These are phyloP conservation scores for Exobasidium cylindrosporum DNA, from an alignment of 1,284 basidiomycete species.

Conservation along the genomic window DNA sequence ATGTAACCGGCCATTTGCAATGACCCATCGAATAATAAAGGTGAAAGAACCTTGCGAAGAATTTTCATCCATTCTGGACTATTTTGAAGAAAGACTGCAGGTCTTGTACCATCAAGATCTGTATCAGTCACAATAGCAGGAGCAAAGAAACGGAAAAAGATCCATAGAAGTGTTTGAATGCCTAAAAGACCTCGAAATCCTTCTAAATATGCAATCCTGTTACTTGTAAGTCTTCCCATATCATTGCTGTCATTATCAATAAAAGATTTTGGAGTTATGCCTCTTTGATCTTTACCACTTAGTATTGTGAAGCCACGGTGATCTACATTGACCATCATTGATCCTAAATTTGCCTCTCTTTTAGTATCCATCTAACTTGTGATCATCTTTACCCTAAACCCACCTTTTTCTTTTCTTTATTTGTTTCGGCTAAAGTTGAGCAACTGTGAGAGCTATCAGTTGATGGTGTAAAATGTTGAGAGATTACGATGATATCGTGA, in stretches of 20 bases:
- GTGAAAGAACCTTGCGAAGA: conserved; percentile 34
- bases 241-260: conserved; percentile 10
- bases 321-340: neutral
- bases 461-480: too few species aligned
- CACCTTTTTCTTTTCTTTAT: too few species aligned
- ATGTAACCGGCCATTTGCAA: conserved; percentile 35
- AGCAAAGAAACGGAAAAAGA: conserved; percentile 41
- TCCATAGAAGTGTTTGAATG: conserved; percentile 35
- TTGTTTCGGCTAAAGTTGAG: too few species aligned
- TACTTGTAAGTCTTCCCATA: neutral
- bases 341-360: neutral
- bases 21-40: conserved; percentile 35
- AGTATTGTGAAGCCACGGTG: neutral
- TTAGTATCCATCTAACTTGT: too few species aligned
- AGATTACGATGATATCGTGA: too few species aligned
- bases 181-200: conserved; percentile 27
- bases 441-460: too few species aligned
- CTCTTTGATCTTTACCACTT: neutral
- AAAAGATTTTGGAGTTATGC: neutral
- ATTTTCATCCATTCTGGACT: conserved; percentile 26
- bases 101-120: neutral
- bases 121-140: conserved; percentile 37
- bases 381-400: too few species aligned
- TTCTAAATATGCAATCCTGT: conserved; percentile 11
- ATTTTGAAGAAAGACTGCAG: neutral